Evolutionary conservation across 768 basidiomycete species (phyloP), one percentile per base, ranked within the genome.

Genomic region (Tulasnella sp.): DNA sequence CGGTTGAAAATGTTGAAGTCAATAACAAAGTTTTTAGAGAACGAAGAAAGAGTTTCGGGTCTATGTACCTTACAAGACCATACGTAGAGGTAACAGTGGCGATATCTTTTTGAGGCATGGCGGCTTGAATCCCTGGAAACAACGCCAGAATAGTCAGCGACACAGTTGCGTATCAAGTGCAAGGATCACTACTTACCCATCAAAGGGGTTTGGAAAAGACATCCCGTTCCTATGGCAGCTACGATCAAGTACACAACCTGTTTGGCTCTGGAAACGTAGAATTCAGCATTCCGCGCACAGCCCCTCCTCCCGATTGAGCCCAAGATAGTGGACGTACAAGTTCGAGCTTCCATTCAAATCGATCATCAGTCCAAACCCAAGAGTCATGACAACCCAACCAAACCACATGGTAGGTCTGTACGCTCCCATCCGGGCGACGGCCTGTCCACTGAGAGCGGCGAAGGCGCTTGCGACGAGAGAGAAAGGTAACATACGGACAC

Each of bases 321-420:
- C 24, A 54, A 0, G 54, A 54, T n/a, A n/a, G 54, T 7, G 24
- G 50, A 40, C 54, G 64, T 50, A 77, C 76, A 40, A 4, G 24
- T 41, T 42, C 79, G 93, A 92, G 7, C 84, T 46, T 46, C 46
- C 46, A 20, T 46, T 46, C 18, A 46, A 46, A 46, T 46, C 46
- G 16, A 46, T 46, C 92, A 94, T 93, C 74, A 95, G 88, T 12
- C 94, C 94, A 85, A 89, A 89, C 0, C 93, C 94, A 3, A 94
- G 83, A 3, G 90, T 86, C 84, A 92, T 90, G 20, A 90, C 64
- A 0, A 87, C 88, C 85, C 88, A 93, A 0, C 89, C 87, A n/a
- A 86, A 82, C 92, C 93, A 95, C 82, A 95, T 90, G 37, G 91
- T 86, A 0, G 85, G 78, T 64, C 81, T 80, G 42, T 60, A 79